phyloP scores from a whole-genome alignment of 768 basidiomycete species.

The Kwoniella dendrophila region DNA sequence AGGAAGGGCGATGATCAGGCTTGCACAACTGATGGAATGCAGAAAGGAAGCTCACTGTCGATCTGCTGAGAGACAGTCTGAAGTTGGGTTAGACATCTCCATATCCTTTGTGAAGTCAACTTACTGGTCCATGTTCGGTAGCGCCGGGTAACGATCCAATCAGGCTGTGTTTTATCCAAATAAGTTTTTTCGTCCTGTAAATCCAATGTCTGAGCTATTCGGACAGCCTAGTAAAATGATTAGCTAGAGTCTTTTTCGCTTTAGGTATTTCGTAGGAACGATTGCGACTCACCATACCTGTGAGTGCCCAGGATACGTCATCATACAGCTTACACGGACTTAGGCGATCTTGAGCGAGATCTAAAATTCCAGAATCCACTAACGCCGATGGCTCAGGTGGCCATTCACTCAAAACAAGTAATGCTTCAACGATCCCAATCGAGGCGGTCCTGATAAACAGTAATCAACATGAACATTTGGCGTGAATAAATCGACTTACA shows the following conservation, averaged over 20 bases:
- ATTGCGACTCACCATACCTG: neutral
- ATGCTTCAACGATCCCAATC: slow-evolving; percentile 1
- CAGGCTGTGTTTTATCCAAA: slow-evolving; percentile 1
- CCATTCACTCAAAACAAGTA: slow-evolving; percentile 2
- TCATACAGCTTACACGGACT: slow-evolving; percentile 7
- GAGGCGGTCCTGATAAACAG: neutral
- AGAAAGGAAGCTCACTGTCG: slow-evolving; percentile 13
- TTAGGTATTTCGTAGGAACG: neutral
- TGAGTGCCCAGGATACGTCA: slow-evolving; percentile 4
- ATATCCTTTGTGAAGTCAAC: neutral
- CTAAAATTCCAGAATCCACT: neutral
- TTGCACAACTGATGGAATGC: neutral
- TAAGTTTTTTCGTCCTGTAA: slow-evolving; percentile 1
- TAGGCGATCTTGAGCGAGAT: neutral
- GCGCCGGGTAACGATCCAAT: neutral
- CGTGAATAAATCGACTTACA: too few species aligned
- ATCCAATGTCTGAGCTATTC: slow-evolving; percentile 1
- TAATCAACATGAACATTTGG: neutral
- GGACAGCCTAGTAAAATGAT: slow-evolving; percentile 2
- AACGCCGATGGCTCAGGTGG: slow-evolving; percentile 1
- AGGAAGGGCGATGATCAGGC: neutral
- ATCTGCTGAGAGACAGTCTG: slow-evolving; percentile 3
- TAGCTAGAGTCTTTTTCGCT: too few species aligned
- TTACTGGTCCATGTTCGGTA: slow-evolving; percentile 5
- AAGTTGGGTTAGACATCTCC: neutral